Conservation (phyloP, 257 asterid genomes). For the Linderniella brevidens region DNA sequence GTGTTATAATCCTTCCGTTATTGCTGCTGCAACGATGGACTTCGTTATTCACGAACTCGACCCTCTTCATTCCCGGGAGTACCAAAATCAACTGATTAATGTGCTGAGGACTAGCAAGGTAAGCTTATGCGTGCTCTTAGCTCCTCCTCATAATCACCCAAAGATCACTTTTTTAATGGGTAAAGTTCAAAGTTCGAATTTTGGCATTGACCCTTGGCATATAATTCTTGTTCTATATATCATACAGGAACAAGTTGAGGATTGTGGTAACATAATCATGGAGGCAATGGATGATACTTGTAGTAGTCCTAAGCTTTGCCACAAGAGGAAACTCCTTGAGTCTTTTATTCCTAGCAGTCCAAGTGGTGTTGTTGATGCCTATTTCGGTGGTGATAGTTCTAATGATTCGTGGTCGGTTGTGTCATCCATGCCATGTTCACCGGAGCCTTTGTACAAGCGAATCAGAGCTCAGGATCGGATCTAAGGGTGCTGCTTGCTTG, state of each 20-base stretch:
- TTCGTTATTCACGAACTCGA: conserved; percentile 20
- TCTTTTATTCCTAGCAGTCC: conserved; percentile 28
- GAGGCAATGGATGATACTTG: conserved; percentile 11
- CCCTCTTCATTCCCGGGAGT: conserved; percentile 18
- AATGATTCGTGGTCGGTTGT: conserved; percentile 28
- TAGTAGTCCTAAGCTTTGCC: conserved; percentile 8
- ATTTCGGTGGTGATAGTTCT: conserved; percentile 27
- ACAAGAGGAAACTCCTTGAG: conserved; percentile 21
- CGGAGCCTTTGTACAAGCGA: conserved; percentile 26
- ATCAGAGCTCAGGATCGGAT: conserved; percentile 16
- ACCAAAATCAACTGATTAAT: conserved; percentile 13
- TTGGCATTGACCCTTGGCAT: no score
- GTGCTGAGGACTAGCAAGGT: conserved; percentile 24
- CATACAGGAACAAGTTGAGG: conserved; percentile 21
- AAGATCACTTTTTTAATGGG: no score
- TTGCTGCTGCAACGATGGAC: conserved; percentile 30
- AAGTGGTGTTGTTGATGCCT: conserved; percentile 32
- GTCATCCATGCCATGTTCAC: conserved; percentile 14
- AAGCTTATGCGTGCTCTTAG: conserved; percentile 2
- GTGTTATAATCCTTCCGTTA: conserved; percentile 34
- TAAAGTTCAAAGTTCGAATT: no score
- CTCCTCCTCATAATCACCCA: background rate
- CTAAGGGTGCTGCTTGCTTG: conserved; percentile 18
- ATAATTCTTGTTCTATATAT: conserved; percentile 1
- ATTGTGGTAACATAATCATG: conserved; percentile 19